A percentile compares a stretch with the other conserved stretches of the same genome.
Conservation (phyloP, 2,329 filamentous ascomycete species). For the Byssoonygena ceratinophila region DNA sequence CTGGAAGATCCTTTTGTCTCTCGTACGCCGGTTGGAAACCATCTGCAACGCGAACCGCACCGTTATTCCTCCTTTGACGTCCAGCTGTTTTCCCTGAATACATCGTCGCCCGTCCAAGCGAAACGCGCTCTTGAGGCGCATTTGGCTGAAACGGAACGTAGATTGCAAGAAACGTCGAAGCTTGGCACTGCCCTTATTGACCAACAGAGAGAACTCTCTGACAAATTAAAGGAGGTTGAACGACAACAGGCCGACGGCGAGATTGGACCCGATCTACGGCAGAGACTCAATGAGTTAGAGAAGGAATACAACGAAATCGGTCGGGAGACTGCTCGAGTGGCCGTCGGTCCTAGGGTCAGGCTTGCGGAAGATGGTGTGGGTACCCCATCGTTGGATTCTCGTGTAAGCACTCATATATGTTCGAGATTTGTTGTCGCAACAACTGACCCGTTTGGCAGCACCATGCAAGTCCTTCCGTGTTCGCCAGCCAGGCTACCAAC, state of each 20-base stretch:
- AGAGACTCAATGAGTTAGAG: conserved; percentile 76
- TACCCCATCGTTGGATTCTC: conserved; percentile 38
- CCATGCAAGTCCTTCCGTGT: conserved; percentile 62
- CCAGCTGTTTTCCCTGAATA: conserved; percentile 65
- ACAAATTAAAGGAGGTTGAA: conserved; percentile 75
- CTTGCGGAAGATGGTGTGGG: conserved; percentile 51
- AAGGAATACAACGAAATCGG: conserved; percentile 92
- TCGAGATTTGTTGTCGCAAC: not conserved
- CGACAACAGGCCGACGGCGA: conserved; percentile 64
- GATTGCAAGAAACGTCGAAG: conserved; percentile 82
- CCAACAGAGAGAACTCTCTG: conserved; percentile 72
- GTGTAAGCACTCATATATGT: conserved; percentile 27
- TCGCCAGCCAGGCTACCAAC: conserved; percentile 70
- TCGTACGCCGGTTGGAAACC: conserved; percentile 34
- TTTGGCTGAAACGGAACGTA: conserved; percentile 79
- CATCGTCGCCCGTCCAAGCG: conserved; percentile 76
- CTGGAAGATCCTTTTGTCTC: conserved; percentile 51
- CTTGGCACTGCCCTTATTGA: conserved; percentile 78
- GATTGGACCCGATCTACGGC: conserved; percentile 69
- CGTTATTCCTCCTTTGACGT: conserved; percentile 77
- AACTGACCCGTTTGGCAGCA: conserved; percentile 32
- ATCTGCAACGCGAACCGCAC: conserved; percentile 40
- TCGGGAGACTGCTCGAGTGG: conserved; percentile 75
- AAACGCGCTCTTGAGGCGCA: conserved; percentile 85
- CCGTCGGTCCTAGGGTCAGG: conserved; percentile 70